Evolutionary conservation across 2,329 filamentous ascomycete species (phyloP), one percentile per base, ranked within the genome.

Genomic region (Mariannaea sp.): DNA sequence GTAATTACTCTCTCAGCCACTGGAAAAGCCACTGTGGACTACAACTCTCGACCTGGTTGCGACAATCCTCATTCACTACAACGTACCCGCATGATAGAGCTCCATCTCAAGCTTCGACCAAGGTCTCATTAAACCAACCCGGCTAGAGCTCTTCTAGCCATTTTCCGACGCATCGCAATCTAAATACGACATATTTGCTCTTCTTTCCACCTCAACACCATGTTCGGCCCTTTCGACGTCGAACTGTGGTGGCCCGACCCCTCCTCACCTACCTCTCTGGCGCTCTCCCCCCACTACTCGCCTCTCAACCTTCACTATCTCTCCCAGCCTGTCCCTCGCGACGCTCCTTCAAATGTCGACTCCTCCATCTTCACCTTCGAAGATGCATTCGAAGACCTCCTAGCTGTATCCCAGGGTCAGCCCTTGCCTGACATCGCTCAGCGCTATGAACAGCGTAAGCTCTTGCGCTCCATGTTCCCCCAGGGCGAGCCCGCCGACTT

Each of bases 361-460:
- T 40, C 68, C 10, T 65, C 62, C 32, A 61, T 71, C 27, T 81
- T 82, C 61, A 80, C 78, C 7, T 84, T 82, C 58, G 72, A 77
- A 26, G 80, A 84, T 58, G 81, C 81, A 40, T 83, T 84, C 56
- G 81, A 84, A 60, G 81, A 84, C 56, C 74, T 85, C 13, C 70
- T 84, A 10, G 70, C 71, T n/a, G 73, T 75, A 14, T 74, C 73
- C n/a, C 72, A 74, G 12, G 75, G 75, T 4, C 68, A 71, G 6
- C 65, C 68, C 2, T 66, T 83, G 16, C 71, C 73, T 4, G 71
- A 77, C 16, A 73, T 80, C 17, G 57, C 60, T 10, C 65, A 61
- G 2, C 68, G 68, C 38, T 66, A 72, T 48, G 62, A 71, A 27
- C 70, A 74, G 56, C 68, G 71, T 41, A 69, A 64, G 52, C 66